Percentiles rank a stretch among this genome's conserved stretches.
Evolutionary conservation across 768 basidiomycete genomes (phyloP).

Genomic region (Boletus rubescentipes): DNA sequence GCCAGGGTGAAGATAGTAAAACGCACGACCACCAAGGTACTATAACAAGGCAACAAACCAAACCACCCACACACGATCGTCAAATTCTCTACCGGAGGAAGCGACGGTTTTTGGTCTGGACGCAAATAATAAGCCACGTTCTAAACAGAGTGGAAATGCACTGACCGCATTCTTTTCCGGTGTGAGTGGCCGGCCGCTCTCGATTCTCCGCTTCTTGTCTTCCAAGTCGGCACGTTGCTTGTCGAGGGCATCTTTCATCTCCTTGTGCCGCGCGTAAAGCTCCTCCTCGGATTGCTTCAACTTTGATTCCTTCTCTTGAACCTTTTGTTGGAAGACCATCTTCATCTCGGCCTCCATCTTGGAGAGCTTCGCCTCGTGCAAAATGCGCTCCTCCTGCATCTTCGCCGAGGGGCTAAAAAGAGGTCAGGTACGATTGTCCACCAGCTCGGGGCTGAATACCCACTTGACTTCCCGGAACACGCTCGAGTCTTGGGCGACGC

Average conservation of each 20-base stretch:
- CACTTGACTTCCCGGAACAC: conserved; percentile 99
- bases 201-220: conserved; percentile 96
- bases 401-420: conserved; percentile 83
- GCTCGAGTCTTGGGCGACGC: conserved; percentile 93
- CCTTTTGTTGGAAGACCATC: conserved; percentile 99
- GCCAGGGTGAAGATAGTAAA: conserved; percentile 25
- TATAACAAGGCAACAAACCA: conserved; percentile 30
- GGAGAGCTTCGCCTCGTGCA: conserved; percentile 96
- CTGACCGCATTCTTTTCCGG: conserved; percentile 89
- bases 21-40: conserved; percentile 28
- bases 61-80: conserved; percentile 11
- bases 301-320: conserved; percentile 98
- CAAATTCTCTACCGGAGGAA: conserved; percentile 33
- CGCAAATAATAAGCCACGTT: conserved; percentile 10
- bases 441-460: conserved; percentile 30
- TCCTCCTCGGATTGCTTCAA: conserved; percentile 99
- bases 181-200: conserved; percentile 91
- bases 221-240: conserved; percentile 95
- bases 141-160: conserved; percentile 17
- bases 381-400: conserved; percentile 91
- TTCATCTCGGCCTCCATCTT: conserved; percentile 99
- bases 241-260: conserved; percentile 99
- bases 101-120: conserved; percentile 36
- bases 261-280: conserved; percentile 96
- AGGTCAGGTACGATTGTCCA: conserved; percentile 12